Evolutionary conservation across 2,329 filamentous ascomycete species (phyloP).

Genomic region (Bipolaris oryzae): DNA sequence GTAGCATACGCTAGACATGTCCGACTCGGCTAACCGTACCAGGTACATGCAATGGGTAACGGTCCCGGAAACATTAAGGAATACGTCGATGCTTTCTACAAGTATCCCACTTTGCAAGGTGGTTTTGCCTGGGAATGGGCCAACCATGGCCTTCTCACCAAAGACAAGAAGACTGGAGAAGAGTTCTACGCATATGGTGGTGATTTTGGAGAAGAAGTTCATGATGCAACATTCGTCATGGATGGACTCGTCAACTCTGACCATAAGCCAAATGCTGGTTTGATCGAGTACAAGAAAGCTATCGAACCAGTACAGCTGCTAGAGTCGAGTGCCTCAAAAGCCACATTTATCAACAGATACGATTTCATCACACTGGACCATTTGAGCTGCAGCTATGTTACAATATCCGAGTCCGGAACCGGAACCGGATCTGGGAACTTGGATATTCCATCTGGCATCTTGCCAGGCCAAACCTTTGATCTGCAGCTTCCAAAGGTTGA

Average conservation of each 20-base stretch:
- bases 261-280: conserved; percentile 49
- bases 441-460: conserved; percentile 33
- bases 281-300: conserved; percentile 54
- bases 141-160: conserved; percentile 52
- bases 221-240: conserved; percentile 54
- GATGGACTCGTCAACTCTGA: conserved; percentile 53
- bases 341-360: conserved; percentile 41
- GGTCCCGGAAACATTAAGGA: conserved; percentile 72
- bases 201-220: conserved; percentile 51
- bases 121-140: conserved; percentile 60
- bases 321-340: conserved; percentile 27
- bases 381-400: conserved; percentile 30
- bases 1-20: neutral
- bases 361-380: conserved; percentile 50
- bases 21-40: neutral
- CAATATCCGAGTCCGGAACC: conserved; percentile 13
- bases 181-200: conserved; percentile 53
- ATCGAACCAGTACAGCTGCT: conserved; percentile 51
- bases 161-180: conserved; percentile 47
- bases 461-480: conserved; percentile 34
- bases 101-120: conserved; percentile 66
- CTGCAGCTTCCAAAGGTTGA: conserved; percentile 31
- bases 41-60: conserved; percentile 72
- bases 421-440: conserved; percentile 21
- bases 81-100: conserved; percentile 68